Percentiles rank a stretch among this genome's conserved stretches.
These are phyloP conservation scores for Panaeolus papilionaceus DNA, from an alignment of 768 basidiomycete species.

Conservation along the genomic window DNA sequence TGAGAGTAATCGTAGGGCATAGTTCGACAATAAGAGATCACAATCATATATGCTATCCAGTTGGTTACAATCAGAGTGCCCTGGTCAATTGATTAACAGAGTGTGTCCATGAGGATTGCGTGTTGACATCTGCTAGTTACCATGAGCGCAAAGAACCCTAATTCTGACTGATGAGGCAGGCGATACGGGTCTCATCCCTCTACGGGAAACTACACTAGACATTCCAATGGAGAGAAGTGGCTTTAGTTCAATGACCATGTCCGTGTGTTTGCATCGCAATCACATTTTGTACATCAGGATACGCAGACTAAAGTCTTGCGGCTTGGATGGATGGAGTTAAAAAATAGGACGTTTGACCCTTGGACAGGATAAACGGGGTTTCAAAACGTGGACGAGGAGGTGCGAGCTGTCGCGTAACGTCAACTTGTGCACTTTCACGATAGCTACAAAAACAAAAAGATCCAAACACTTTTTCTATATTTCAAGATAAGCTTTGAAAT, in stretches of 20 bases:
- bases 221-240: conserved; percentile 3
- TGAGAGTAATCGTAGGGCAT: background rate
- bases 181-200: background rate
- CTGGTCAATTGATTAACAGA: background rate
- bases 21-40: background rate
- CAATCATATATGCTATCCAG: background rate
- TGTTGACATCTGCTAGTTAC: background rate
- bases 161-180: background rate
- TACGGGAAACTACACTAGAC: background rate
- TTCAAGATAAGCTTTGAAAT: background rate
- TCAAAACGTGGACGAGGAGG: conserved; percentile 10
- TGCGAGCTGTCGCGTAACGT: background rate
- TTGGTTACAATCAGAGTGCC: background rate
- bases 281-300: background rate
- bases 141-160: background rate
- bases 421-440: background rate
- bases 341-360: background rate
- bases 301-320: background rate
- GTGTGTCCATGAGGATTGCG: background rate
- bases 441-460: background rate
- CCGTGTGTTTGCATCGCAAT: background rate
- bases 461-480: background rate
- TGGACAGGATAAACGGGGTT: background rate
- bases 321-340: background rate
- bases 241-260: background rate